These are phyloP conservation scores for Goffeauzyma gilvescens DNA, from an alignment of 768 basidiomycete genomes.

Conservation along the genomic window DNA sequence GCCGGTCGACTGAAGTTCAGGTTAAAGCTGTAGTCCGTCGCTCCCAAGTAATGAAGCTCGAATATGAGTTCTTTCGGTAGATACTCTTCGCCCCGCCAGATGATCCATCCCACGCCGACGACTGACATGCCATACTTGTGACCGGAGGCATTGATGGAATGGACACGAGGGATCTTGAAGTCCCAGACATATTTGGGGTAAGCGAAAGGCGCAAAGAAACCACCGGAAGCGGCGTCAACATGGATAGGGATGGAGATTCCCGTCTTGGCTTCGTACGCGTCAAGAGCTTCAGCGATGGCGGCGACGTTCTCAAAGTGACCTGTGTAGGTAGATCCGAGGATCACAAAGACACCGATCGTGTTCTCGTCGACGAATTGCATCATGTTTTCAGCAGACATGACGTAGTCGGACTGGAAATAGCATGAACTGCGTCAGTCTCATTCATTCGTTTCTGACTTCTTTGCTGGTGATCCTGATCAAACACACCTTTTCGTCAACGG, in stretches of 20 bases:
- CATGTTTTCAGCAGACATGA: constrained; percentile 50
- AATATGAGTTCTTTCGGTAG: constrained; percentile 56
- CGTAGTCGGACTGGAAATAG: constrained; percentile 41
- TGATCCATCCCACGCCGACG: constrained; percentile 42
- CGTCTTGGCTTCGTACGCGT: constrained; percentile 37
- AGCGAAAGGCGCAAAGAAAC: constrained; percentile 45
- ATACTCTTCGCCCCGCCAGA: constrained; percentile 42
- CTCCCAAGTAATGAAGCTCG: constrained; percentile 39
- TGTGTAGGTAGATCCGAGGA: constrained; percentile 36
- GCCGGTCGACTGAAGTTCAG: constrained; percentile 37
- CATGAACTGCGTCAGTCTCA: no score
- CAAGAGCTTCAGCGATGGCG: constrained; percentile 52
- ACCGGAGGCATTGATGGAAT: constrained; percentile 37
- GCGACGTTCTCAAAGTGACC: constrained; percentile 61
- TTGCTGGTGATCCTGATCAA: no score
- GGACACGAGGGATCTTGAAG: constrained; percentile 45
- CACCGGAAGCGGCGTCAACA: constrained; percentile 44
- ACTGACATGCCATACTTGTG: constrained; percentile 33
- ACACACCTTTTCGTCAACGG: constrained; percentile 40
- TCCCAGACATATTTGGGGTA: constrained; percentile 43
- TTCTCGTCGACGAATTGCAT: constrained; percentile 54
- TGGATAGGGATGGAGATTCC: constrained; percentile 41
- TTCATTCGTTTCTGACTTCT: no score
- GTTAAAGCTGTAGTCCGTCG: constrained; percentile 55
- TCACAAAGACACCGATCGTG: constrained; percentile 43